Percentiles rank a stretch among this genome's conserved stretches.
Evolutionary conservation across 495 filamentous ascomycete genomes (phyloP).

Genomic region (Xylaria scruposa): DNA sequence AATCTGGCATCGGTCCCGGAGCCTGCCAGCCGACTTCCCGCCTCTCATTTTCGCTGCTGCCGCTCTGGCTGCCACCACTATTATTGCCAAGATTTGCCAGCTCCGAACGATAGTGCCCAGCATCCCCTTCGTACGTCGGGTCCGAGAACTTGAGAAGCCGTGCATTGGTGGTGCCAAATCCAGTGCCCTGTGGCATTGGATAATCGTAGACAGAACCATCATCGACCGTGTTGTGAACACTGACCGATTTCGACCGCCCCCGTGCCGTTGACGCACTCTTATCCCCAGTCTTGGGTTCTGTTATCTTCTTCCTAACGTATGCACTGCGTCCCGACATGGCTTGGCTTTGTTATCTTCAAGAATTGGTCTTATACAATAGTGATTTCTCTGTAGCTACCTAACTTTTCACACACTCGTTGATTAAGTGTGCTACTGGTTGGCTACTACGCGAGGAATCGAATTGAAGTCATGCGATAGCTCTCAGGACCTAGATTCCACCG

Average conservation of each 20-base stretch:
- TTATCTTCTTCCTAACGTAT: slow-evolving; percentile 61
- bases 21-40: slow-evolving; percentile 34
- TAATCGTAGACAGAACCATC: slow-evolving; percentile 48
- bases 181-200: slow-evolving; percentile 45
- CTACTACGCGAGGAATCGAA: slow-evolving; percentile 8
- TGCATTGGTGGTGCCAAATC: slow-evolving; percentile 48
- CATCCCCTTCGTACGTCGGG: slow-evolving; percentile 40
- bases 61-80: slow-evolving; percentile 49
- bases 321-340: slow-evolving; percentile 63
- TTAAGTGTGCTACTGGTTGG: slow-evolving; percentile 10
- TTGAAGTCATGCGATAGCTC: background rate
- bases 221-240: slow-evolving; percentile 38
- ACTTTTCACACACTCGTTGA: slow-evolving; percentile 9
- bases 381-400: background rate
- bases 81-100: slow-evolving; percentile 37
- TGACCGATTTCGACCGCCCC: slow-evolving; percentile 41
- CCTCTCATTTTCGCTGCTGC: slow-evolving; percentile 44
- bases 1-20: slow-evolving; percentile 48
- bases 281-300: slow-evolving; percentile 47
- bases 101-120: slow-evolving; percentile 38
- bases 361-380: background rate
- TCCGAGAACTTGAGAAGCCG: slow-evolving; percentile 53
- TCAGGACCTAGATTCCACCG: background rate
- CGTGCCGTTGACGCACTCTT: slow-evolving; percentile 23
- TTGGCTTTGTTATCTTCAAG: slow-evolving; percentile 2